A percentile compares a stretch with the other conserved stretches of the same genome.
phyloP scores from a whole-genome alignment of 805 yeast species.

The Candida boidinii region DNA sequence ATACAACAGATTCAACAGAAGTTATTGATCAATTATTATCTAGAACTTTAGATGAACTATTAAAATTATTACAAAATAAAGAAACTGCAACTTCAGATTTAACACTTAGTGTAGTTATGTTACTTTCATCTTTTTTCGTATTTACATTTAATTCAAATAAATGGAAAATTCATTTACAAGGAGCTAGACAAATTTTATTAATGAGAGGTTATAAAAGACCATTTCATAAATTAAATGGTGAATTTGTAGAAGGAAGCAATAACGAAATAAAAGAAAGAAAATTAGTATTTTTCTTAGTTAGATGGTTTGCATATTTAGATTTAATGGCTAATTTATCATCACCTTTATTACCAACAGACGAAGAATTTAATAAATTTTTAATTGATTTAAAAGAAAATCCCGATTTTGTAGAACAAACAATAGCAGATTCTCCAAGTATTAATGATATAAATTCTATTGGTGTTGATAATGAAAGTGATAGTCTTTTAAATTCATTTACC shows the following conservation, averaged over 20 bases:
- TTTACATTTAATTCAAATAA: conserved; percentile 35
- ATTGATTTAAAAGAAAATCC: too few relatives aligned
- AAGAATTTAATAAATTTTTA: conserved; percentile 17
- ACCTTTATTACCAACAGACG: conserved; percentile 25
- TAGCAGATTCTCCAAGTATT: too few relatives aligned
- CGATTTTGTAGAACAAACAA: too few relatives aligned
- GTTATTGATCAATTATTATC: conserved; percentile 45
- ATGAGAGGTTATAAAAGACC: conserved; percentile 38
- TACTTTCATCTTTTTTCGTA: conserved; percentile 49
- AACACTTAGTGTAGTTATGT: conserved; percentile 52
- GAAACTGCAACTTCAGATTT: conserved; percentile 53
- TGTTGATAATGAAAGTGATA: too few relatives aligned
- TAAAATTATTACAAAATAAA: conserved; percentile 40
- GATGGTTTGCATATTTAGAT: conserved; percentile 67
- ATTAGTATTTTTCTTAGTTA: conserved; percentile 43
- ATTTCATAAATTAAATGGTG: conserved; percentile 16
- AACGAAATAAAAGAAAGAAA: conserved; percentile 24
- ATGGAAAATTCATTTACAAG: conserved; percentile 60
- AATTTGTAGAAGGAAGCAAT: conserved; percentile 8
- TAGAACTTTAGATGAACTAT: conserved; percentile 48
- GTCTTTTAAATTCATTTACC: too few relatives aligned
- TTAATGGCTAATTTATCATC: conserved; percentile 56
- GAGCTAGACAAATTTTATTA: conserved; percentile 57
- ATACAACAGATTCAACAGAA: conserved; percentile 26
- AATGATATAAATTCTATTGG: too few relatives aligned